phyloP scores from a whole-genome alignment of 192 early-diverging fungal species.

The Backusella morwellensis region DNA sequence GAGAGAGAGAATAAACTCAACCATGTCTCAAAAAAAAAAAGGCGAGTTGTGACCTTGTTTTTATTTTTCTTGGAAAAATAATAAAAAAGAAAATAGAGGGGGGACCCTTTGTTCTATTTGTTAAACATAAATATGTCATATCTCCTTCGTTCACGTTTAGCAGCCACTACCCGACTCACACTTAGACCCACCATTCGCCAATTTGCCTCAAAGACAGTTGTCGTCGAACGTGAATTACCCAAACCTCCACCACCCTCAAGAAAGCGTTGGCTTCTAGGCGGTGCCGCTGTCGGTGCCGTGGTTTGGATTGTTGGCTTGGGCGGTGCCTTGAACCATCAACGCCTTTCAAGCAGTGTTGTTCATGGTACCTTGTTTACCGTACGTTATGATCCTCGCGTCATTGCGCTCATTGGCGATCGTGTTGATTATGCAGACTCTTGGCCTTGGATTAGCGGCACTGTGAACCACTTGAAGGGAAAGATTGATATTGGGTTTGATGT shows the following conservation, averaged over 20 bases:
- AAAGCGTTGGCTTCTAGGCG: slow-evolving; percentile 18
- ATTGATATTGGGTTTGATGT: slow-evolving; percentile 55
- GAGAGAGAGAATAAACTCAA: background rate
- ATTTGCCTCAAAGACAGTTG: slow-evolving; percentile 13
- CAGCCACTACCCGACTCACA: background rate
- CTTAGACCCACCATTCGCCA: background rate
- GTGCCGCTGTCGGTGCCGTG: slow-evolving; percentile 40
- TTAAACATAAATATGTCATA: background rate
- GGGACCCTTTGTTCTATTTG: background rate
- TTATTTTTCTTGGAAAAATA: background rate
- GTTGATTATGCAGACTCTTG: slow-evolving; percentile 51
- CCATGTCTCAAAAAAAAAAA: no score
- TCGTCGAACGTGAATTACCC: slow-evolving; percentile 23
- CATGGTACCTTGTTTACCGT: slow-evolving; percentile 58
- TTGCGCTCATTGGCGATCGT: slow-evolving; percentile 48
- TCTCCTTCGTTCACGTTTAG: background rate
- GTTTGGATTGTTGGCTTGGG: slow-evolving; percentile 54
- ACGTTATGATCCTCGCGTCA: slow-evolving; percentile 47
- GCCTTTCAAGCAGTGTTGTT: slow-evolving; percentile 51
- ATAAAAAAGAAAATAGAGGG: background rate
- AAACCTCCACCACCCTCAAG: slow-evolving; percentile 16
- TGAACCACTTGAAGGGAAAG: slow-evolving; percentile 60
- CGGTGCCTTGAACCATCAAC: slow-evolving; percentile 56
- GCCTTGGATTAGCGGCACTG: slow-evolving; percentile 63
- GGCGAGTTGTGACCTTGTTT: background rate